Base-by-base conservation (phyloP, 2,329 filamentous ascomycete species). In the Neocatenulostroma microsporum region DNA sequence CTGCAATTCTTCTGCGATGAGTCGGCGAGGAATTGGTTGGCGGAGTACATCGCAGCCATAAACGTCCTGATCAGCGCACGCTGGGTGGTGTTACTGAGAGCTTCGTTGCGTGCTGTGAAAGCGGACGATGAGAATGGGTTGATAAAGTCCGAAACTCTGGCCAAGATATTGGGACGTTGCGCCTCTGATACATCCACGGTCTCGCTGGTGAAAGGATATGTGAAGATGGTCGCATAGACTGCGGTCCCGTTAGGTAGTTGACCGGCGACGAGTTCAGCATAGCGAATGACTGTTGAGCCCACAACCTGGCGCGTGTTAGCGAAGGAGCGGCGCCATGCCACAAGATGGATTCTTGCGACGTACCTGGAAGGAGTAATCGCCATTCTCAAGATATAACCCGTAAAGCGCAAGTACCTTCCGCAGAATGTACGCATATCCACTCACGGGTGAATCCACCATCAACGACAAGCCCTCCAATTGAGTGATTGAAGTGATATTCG, bases 161-260 rank as follows among this genome's bases (percentile, higher is more conserved):
- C 19, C 18, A 34, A 14, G 21, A 34, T 25, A 23, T 34, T 34
- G 6, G 18, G 6, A 5, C 5, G 6, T 6, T 7, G 8, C 19
- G 18, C 19, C 10, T 9, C 18, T 14, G 7, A 29, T 14, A 29
- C 8, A 8, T 14, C 15, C 9, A 14, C 15, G 15, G 7, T 25
- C 5, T 7, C 10, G n/a, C n/a, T 17, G 6, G 21, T 25, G 31
- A 34, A 34, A 7, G 31, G 31, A 9, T 25, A 34, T 9, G 31
- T 34, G 8, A 34, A 17, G 19, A 34, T 23, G n/a, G 31, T 34
- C 19, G 31, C 31, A 17, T 34, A 34, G 13, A 32, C 30, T 17
- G 18, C 31, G 12, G 19, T 34, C 6, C 31, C 31, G 31, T 34
- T 34, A n/a, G 18, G 21, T 21, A 32, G 30, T 12, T 23, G 18